Evolutionary conservation across 2,329 filamentous ascomycete species (phyloP).

Genomic region (Cercospora sojina): DNA sequence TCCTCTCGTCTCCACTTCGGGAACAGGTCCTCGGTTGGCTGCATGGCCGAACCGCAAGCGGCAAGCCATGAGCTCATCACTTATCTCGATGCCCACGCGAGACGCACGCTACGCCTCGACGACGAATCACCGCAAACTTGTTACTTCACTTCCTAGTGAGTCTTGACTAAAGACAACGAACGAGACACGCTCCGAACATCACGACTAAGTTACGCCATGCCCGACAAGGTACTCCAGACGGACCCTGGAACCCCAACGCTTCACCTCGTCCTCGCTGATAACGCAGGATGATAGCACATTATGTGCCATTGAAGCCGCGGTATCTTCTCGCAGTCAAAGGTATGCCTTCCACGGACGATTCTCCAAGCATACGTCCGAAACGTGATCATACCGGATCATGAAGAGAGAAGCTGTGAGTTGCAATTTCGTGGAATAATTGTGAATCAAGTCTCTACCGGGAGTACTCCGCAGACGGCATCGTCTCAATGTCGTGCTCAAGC

Average conservation of each 20-base stretch:
- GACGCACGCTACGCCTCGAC: neutral
- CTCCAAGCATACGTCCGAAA: neutral
- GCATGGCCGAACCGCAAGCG: neutral
- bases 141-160: constrained; percentile 10
- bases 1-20: neutral
- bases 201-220: constrained; percentile 1
- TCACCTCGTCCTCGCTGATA: constrained; percentile 5
- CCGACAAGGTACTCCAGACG: neutral
- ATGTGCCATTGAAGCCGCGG: neutral
- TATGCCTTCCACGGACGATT: neutral
- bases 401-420: neutral
- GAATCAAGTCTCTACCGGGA: neutral
- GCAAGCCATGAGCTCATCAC: neutral
- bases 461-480: neutral
- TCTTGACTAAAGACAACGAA: constrained; percentile 5
- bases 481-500: neutral
- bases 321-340: neutral
- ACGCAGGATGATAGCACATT: constrained; percentile 4
- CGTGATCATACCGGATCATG: neutral
- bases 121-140: constrained; percentile 8
- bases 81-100: constrained; percentile 5
- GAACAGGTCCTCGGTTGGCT: neutral
- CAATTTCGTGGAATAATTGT: neutral
- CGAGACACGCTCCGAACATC: neutral
- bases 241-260: neutral